phyloP scores from a whole-genome alignment of 2,329 filamentous ascomycete genomes.

The Hortaea sp. region DNA sequence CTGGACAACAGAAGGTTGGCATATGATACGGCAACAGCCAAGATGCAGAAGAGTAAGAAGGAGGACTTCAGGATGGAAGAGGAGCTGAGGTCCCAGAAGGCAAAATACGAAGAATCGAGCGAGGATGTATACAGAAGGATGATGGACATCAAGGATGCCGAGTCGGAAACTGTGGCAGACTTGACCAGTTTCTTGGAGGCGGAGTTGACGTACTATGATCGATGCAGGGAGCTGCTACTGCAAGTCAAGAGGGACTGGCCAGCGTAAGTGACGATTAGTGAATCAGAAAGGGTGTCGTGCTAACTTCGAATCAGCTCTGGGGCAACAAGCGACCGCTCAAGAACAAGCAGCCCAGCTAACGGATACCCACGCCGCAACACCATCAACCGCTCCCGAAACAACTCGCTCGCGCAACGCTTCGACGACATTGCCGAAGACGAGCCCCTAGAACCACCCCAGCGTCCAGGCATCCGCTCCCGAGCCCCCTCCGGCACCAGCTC shows the following conservation, averaged over 20 bases:
- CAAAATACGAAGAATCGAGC: slow-evolving; percentile 90
- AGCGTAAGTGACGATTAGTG: slow-evolving; percentile 37
- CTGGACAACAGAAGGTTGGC: slow-evolving; percentile 80
- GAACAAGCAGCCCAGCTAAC: slow-evolving; percentile 20
- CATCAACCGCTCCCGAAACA: slow-evolving; percentile 43
- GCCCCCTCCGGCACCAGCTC: slow-evolving; percentile 31
- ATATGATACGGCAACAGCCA: slow-evolving; percentile 79
- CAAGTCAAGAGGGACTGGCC: slow-evolving; percentile 62
- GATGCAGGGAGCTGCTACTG: slow-evolving; percentile 72
- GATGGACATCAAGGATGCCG: slow-evolving; percentile 92
- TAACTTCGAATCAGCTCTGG: neutral
- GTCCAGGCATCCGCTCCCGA: slow-evolving; percentile 44
- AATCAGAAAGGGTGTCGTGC: neutral
- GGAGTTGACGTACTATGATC: slow-evolving; percentile 83
- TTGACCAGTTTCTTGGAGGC: slow-evolving; percentile 75
- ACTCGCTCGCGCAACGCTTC: slow-evolving; percentile 52
- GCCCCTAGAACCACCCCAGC: slow-evolving; percentile 39
- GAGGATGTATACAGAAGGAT: slow-evolving; percentile 88
- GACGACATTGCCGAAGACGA: slow-evolving; percentile 47
- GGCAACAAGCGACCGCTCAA: slow-evolving; percentile 13
- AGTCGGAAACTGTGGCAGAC: slow-evolving; percentile 71
- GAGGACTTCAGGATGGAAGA: slow-evolving; percentile 92
- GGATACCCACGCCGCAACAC: slow-evolving; percentile 31
- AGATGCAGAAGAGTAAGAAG: slow-evolving; percentile 87
- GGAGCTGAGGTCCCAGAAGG: slow-evolving; percentile 79